Conservation (phyloP, 352 stramenopile species). For the Pythium rishiriense region DNA sequence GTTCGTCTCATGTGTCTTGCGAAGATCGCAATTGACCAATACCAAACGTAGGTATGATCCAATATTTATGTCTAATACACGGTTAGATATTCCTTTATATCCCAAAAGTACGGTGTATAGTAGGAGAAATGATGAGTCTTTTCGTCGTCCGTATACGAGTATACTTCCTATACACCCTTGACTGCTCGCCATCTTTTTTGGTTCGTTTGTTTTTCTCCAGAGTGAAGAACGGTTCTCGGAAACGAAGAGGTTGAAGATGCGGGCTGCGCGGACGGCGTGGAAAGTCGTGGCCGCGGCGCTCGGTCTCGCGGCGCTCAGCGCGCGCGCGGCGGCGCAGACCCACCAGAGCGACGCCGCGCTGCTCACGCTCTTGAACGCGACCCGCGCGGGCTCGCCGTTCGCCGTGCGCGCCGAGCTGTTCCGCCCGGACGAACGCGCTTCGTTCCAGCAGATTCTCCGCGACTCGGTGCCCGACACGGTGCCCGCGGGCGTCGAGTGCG, state of each 20-base stretch:
- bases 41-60: no score
- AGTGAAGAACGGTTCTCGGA: no score
- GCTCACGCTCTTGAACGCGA: constrained; percentile 16
- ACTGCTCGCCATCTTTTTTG: no score
- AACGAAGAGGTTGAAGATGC: constrained; percentile 26
- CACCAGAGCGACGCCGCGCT: not conserved
- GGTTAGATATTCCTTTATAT: no score
- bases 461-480: constrained; percentile 64
- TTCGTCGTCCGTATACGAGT: no score
- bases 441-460: constrained; percentile 40
- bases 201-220: no score
- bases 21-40: no score
- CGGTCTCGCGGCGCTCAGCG: not conserved
- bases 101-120: no score
- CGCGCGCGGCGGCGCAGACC: not conserved
- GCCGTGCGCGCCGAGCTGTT: constrained; percentile 18
- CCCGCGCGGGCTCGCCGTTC: constrained; percentile 19
- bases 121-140: no score
- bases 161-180: no score
- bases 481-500: constrained; percentile 47
- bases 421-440: constrained; percentile 16
- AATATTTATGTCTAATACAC: no score
- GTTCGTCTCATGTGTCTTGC: no score
- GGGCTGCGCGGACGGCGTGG: constrained; percentile 13
- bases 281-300: constrained; percentile 7